Conservation (phyloP, 2,329 filamentous ascomycete species). For the Pseudogymnoascus sp. region DNA sequence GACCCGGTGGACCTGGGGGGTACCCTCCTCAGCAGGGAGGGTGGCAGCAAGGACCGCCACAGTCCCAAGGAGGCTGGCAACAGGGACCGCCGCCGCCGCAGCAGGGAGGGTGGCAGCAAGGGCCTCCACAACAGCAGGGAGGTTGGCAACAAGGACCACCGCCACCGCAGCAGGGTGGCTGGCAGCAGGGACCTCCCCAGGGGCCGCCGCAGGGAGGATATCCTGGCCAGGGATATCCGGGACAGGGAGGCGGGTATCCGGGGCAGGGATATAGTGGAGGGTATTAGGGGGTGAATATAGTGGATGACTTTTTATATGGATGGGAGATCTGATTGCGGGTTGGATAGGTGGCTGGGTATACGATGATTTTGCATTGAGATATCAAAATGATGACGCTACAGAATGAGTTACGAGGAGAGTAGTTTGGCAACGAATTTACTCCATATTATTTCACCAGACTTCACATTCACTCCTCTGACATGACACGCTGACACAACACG, state of each 20-base stretch:
- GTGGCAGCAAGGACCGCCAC: no score
- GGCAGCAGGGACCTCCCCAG: slow-evolving; percentile 18
- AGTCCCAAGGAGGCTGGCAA: slow-evolving; percentile 11
- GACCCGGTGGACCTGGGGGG: slow-evolving; percentile 28
- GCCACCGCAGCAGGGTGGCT: slow-evolving; percentile 22
- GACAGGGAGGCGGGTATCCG: slow-evolving; percentile 17
- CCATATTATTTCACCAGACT: not conserved
- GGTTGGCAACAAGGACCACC: slow-evolving; percentile 19
- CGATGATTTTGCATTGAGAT: not conserved
- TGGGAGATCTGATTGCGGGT: not conserved
- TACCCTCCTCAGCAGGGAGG: slow-evolving; percentile 28
- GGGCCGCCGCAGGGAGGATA: slow-evolving; percentile 28
- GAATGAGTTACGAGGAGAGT: not conserved
- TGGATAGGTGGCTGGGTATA: not conserved
- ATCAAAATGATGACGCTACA: not conserved
- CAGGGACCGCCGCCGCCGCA: slow-evolving; percentile 24
- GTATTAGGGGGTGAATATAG: not conserved
- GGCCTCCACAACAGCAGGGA: slow-evolving; percentile 27
- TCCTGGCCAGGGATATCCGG: slow-evolving; percentile 18
- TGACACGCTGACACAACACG: not conserved
- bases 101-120: slow-evolving; percentile 25
- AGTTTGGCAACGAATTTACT: not conserved
- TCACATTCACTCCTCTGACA: not conserved
- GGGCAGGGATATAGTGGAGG: slow-evolving; percentile 25
- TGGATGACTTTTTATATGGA: not conserved